These are phyloP conservation scores for Solanum bukasovii DNA, from an alignment of 257 asterid species.

Conservation along the genomic window DNA sequence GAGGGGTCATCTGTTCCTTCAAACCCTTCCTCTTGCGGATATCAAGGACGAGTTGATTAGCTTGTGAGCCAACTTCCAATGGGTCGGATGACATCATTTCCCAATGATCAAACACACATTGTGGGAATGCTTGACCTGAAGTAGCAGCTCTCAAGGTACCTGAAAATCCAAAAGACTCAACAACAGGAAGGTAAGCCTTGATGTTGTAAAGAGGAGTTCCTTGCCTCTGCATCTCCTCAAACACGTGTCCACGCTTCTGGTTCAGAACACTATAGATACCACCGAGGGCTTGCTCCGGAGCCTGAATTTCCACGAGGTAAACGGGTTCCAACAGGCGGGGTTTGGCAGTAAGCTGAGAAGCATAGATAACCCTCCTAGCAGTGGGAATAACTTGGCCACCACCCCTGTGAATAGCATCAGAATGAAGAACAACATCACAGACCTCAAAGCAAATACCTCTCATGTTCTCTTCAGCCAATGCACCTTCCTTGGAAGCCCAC, in stretches of 20 bases:
- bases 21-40: conserved; percentile 39
- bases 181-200: conserved; percentile 36
- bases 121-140: conserved; percentile 37
- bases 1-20: conserved; percentile 31
- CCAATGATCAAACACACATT: conserved; percentile 37
- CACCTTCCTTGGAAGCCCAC: conserved; percentile 45
- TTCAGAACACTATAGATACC: conserved; percentile 36
- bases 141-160: conserved; percentile 33
- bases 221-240: conserved; percentile 40
- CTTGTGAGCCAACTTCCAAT: conserved; percentile 16
- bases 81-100: conserved; percentile 35
- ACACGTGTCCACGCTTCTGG: conserved; percentile 41
- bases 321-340: conserved; percentile 35
- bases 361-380: conserved; percentile 36
- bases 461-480: conserved; percentile 34
- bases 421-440: conserved; percentile 34
- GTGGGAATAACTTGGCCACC: conserved; percentile 42
- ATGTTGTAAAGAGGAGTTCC: conserved; percentile 38
- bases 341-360: conserved; percentile 37
- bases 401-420: conserved; percentile 42
- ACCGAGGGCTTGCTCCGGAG: conserved; percentile 34
- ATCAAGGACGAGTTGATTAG: conserved; percentile 17
- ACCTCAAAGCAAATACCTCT: conserved; percentile 41
- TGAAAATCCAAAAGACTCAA: conserved; percentile 33
- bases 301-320: conserved; percentile 35